Percentiles rank a stretch among this genome's conserved stretches.
phyloP scores from a whole-genome alignment of 1,284 basidiomycete genomes.

The Cryptococcus maquisensis region DNA sequence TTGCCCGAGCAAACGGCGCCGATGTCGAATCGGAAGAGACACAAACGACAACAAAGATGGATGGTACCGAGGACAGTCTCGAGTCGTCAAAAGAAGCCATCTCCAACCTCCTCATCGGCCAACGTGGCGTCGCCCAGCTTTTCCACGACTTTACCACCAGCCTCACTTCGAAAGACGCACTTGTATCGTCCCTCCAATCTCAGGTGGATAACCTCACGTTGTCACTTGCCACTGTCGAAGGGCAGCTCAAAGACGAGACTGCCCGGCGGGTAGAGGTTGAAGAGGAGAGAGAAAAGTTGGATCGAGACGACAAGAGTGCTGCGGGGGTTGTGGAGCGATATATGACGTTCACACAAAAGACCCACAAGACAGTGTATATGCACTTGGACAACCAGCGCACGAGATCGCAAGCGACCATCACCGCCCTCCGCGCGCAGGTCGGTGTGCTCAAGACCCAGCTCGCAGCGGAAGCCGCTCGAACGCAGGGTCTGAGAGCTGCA shows the following conservation, averaged over 20 bases:
- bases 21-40: not conserved
- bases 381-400: conserved; percentile 57
- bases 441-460: conserved; percentile 19
- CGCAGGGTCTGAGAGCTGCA: conserved; percentile 57
- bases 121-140: conserved; percentile 44
- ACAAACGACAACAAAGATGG: no score
- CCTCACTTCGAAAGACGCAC: conserved; percentile 32
- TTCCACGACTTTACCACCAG: conserved; percentile 43
- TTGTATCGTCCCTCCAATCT: conserved; percentile 71
- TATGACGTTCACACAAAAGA: conserved; percentile 83
- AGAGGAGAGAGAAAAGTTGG: conserved; percentile 58
- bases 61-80: no score
- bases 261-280: conserved; percentile 47
- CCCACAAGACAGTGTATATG: conserved; percentile 64
- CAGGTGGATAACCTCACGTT: conserved; percentile 74
- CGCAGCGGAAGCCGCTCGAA: conserved; percentile 23
- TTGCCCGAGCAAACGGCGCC: not conserved
- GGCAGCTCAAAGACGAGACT: conserved; percentile 64
- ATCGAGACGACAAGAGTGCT: conserved; percentile 68
- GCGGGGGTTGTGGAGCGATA: conserved; percentile 82
- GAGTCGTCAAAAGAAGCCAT: conserved; percentile 23
- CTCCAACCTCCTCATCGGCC: conserved; percentile 44
- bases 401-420: conserved; percentile 62
- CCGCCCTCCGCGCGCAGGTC: conserved; percentile 53
- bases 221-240: conserved; percentile 50